Conservation (phyloP, 352 stramenopile species). For the Pythium coloratum region DNA sequence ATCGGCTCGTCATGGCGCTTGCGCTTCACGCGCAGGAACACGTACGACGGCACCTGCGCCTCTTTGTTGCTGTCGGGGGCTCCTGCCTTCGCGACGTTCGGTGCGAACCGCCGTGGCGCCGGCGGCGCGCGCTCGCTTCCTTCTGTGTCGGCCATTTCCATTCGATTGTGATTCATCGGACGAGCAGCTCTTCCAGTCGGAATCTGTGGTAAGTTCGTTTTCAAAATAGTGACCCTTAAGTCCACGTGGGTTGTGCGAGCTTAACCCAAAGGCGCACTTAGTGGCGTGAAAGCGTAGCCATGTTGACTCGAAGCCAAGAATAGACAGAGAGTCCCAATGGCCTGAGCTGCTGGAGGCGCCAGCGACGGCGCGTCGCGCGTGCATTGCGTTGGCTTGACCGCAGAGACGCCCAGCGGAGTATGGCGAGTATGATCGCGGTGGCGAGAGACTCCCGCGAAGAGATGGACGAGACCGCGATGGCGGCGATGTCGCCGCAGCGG, state of each 20-base stretch:
- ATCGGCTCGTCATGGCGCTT: conserved; percentile 82
- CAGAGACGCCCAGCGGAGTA: conserved; percentile 5
- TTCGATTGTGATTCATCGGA: conserved; percentile 3
- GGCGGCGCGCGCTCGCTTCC: not conserved
- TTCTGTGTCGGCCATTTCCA: conserved; percentile 21
- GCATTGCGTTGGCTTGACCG: not conserved
- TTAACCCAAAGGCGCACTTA: conserved; percentile 19
- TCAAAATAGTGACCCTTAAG: not conserved
- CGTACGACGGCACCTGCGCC: conserved; percentile 33
- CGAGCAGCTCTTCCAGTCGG: not conserved
- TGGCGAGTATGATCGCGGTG: conserved; percentile 39
- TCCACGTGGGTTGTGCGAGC: not conserved
- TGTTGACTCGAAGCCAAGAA: conserved; percentile 4
- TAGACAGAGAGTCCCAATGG: not conserved
- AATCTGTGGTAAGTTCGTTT: not conserved
- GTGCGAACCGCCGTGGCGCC: conserved; percentile 25
- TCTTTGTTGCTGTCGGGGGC: not conserved
- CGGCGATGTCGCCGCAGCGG: not conserved
- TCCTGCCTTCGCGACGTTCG: conserved; percentile 21
- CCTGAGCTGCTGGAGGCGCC: too few relatives aligned
- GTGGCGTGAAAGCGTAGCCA: conserved; percentile 9
- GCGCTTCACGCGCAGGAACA: conserved; percentile 82
- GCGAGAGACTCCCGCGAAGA: conserved; percentile 54
- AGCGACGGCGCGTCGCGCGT: not conserved
- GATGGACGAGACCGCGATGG: conserved; percentile 32